Evolutionary conservation across 2,329 filamentous ascomycete genomes (phyloP), one percentile per base, ranked within the genome.

Genomic region (Aspergillus carbonarius): DNA sequence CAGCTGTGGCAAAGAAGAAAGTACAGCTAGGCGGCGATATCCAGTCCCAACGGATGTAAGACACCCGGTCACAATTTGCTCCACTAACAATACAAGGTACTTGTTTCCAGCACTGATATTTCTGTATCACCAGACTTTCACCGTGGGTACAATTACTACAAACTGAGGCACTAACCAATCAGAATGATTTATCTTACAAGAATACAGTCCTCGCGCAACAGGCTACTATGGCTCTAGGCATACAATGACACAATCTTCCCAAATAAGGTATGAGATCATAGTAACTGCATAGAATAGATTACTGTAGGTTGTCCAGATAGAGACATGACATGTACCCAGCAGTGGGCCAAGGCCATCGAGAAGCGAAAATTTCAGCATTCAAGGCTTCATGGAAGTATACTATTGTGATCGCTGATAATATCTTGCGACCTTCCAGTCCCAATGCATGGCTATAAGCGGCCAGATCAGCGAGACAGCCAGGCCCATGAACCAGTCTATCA

Each of bases 401-500:
- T 32, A 32, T 32, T 9, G 30, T 4, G 6, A 10, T 32, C 17
- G 39, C 39, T 18, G 39, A 17, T 17, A 8, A 12, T 42, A 23
- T 18, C 39, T 42, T 13, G 2, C 7, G 5, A 42, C 39, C 39
- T 23, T 34, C 17, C 46, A 46, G 52, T 60, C 55, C 8, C 35
- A 53, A 7, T n/a, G 9, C n/a, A 3, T 32, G n/a, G 51, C 25
- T 18, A 32, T 18, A 32, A 60, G 5, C 13, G 50, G 52, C 55
- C 51, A 55, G 13, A 54, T 39, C 39, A 54, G 20, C 18, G 25
- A 25, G 5, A 35, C 51, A 32, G 52, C 37, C 7, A 40, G 2
- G 3, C 59, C 47, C 5, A 60, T 3, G 5, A 44, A 12, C 37
- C 50, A 55, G 4, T 60, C 51, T 20, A 32, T 13, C 17, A 60